Evolutionary conservation across 495 filamentous ascomycete species (phyloP).

Genomic region (Annulohypoxylon moriforme): DNA sequence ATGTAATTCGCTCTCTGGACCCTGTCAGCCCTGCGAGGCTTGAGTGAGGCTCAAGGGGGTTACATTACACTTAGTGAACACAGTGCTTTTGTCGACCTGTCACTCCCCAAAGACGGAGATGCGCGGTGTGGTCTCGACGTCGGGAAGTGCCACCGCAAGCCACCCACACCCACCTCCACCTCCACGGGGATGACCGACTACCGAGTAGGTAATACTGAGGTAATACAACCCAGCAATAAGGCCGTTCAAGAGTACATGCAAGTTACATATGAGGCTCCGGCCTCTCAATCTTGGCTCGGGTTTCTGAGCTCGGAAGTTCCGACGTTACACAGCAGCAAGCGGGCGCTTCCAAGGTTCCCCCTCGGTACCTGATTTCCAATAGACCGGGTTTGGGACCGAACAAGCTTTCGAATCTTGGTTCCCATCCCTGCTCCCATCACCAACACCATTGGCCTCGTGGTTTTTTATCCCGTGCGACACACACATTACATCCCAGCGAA

Average conservation of each 20-base stretch:
- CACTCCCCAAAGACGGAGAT: constrained; percentile 24
- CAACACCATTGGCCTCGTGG: constrained; percentile 25
- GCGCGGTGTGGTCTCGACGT: constrained; percentile 12
- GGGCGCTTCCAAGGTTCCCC: constrained; percentile 28
- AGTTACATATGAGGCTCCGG: constrained; percentile 45
- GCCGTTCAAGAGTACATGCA: constrained; percentile 32
- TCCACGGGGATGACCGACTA: constrained; percentile 33
- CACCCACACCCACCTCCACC: constrained; percentile 2
- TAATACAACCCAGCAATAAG: constrained; percentile 14
- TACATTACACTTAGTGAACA: constrained; percentile 39
- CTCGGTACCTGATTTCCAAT: constrained; percentile 43
- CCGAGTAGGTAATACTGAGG: constrained; percentile 5
- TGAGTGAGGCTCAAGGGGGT: constrained; percentile 46
- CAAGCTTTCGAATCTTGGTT: constrained; percentile 30
- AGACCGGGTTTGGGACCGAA: constrained; percentile 28
- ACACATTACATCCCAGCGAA: constrained; percentile 1
- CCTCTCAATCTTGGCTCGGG: constrained; percentile 41
- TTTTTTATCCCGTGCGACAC: constrained; percentile 23
- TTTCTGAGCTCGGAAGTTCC: constrained; percentile 41
- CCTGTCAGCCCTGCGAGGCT: constrained; percentile 45
- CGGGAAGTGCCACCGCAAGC: constrained; percentile 15
- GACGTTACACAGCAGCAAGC: constrained; percentile 45
- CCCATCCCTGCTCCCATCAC: constrained; percentile 12
- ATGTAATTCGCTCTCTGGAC: constrained; percentile 26
- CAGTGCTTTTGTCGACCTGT: constrained; percentile 19